A percentile compares a stretch with the other conserved stretches of the same genome.
phyloP scores from a whole-genome alignment of 139 green algal species.

The Protoeuglena noctilucae region DNA sequence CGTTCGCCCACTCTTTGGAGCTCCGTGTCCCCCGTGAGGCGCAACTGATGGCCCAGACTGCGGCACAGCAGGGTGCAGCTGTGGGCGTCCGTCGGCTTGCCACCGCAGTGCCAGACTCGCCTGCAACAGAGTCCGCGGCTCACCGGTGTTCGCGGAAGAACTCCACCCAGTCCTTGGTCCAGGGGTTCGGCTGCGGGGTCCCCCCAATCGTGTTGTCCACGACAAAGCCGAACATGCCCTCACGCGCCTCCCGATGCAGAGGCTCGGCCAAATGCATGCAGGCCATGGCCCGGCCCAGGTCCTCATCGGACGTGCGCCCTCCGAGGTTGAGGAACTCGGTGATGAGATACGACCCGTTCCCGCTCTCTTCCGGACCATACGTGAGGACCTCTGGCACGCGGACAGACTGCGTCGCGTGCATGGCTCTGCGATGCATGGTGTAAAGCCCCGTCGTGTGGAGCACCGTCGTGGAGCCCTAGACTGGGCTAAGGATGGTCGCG shows the following conservation, averaged over 20 bases:
- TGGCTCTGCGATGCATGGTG: background rate
- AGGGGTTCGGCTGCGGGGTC: conserved; percentile 83
- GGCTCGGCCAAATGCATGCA: conserved; percentile 63
- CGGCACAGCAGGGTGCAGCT: no score
- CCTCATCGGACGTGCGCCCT: conserved; percentile 15
- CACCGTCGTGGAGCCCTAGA: background rate
- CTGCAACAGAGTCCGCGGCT: no score
- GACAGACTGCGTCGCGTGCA: conserved; percentile 14
- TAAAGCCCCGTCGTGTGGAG: background rate
- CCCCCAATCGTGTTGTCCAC: conserved; percentile 94
- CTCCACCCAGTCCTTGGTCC: conserved; percentile 62
- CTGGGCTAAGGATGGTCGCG: background rate
- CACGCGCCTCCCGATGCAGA: conserved; percentile 31
- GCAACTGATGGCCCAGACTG: conserved; percentile 48
- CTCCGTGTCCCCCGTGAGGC: conserved; percentile 34
- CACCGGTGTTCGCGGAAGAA: conserved; percentile 64
- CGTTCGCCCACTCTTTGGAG: conserved; percentile 43
- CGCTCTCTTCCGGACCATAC: conserved; percentile 23
- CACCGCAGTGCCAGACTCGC: no score
- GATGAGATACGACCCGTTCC: conserved; percentile 67
- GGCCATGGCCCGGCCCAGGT: conserved; percentile 59
- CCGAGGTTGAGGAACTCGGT: conserved; percentile 79
- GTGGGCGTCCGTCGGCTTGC: no score
- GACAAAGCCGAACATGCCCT: conserved; percentile 68
- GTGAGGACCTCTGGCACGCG: conserved; percentile 51